Conservation (phyloP, 2,329 filamentous ascomycete species). For the Phymatotrichopsis omnivora region DNA sequence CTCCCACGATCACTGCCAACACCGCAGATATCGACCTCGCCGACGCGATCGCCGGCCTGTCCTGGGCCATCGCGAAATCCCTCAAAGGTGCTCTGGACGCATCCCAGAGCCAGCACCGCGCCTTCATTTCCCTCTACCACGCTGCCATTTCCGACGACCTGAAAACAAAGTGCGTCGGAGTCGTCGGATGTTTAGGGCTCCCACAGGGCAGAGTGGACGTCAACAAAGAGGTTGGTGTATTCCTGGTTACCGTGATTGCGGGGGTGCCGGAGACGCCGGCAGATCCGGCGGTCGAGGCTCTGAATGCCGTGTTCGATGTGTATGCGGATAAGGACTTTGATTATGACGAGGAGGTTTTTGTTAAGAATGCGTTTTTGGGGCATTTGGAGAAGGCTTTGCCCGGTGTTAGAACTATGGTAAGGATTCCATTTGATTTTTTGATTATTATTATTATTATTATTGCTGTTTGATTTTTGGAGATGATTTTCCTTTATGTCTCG, state of each 20-base stretch:
- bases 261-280: slow-evolving; percentile 44
- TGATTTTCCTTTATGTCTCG: slow-evolving; percentile 1
- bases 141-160: slow-evolving; percentile 39
- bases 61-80: slow-evolving; percentile 54
- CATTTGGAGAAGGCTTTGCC: slow-evolving; percentile 48
- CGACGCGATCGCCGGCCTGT: slow-evolving; percentile 53
- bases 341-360: slow-evolving; percentile 55
- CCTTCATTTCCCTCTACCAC: slow-evolving; percentile 56
- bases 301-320: slow-evolving; percentile 58
- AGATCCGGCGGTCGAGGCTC: slow-evolving; percentile 52
- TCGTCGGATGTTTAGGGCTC: slow-evolving; percentile 53
- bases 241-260: slow-evolving; percentile 48
- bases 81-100: slow-evolving; percentile 42
- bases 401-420: slow-evolving; percentile 45
- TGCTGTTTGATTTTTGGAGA: slow-evolving; percentile 1
- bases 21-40: slow-evolving; percentile 52
- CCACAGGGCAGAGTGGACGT: slow-evolving; percentile 19
- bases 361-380: slow-evolving; percentile 49
- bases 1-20: slow-evolving; percentile 49
- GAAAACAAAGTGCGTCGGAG: slow-evolving; percentile 56
- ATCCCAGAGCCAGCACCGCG: slow-evolving; percentile 47
- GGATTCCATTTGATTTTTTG: slow-evolving; percentile 5
- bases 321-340: slow-evolving; percentile 51
- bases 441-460: not conserved
- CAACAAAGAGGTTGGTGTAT: slow-evolving; percentile 47